These are phyloP conservation scores for Starmerella khaoyaiensis DNA, from an alignment of 805 yeast species.

Conservation along the genomic window DNA sequence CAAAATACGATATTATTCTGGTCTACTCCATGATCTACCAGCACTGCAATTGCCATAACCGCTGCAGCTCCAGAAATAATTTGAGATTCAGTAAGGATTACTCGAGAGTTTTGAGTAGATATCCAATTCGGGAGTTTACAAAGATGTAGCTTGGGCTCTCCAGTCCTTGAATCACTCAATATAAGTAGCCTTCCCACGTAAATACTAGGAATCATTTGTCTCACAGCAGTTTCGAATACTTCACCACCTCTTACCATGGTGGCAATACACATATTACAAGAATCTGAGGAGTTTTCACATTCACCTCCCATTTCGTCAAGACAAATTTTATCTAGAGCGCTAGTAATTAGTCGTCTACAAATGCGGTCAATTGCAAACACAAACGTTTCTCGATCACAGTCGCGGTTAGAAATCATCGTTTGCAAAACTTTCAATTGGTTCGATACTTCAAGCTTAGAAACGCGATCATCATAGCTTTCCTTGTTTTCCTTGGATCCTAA, in stretches of 20 bases:
- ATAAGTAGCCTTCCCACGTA: conserved; percentile 72
- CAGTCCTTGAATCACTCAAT: conserved; percentile 77
- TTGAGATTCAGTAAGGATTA: conserved; percentile 74
- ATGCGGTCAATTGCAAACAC: conserved; percentile 76
- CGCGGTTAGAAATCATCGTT: conserved; percentile 48
- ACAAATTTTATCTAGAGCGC: conserved; percentile 43
- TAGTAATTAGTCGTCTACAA: conserved; percentile 54
- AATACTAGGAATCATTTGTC: conserved; percentile 64
- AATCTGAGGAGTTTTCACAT: conserved; percentile 28
- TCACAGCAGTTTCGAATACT: conserved; percentile 69
- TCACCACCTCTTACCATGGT: conserved; percentile 85
- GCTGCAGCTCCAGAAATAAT: conserved; percentile 86
- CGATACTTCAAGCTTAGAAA: conserved; percentile 24
- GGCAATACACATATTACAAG: conserved; percentile 41
- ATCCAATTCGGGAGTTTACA: conserved; percentile 47
- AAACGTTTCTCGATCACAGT: conserved; percentile 58
- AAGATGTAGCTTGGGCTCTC: conserved; percentile 89
- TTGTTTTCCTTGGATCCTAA: conserved; percentile 35
- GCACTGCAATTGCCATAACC: conserved; percentile 83
- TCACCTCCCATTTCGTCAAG: conserved; percentile 22
- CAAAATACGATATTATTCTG: conserved; percentile 54
- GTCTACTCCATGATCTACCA: conserved; percentile 64
- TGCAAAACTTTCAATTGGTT: conserved; percentile 63
- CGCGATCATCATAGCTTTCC: conserved; percentile 6
- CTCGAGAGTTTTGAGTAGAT: conserved; percentile 27